Evolutionary conservation across 495 filamentous ascomycete species (phyloP).

Genomic region (Aspergillus saccharolyticus): DNA sequence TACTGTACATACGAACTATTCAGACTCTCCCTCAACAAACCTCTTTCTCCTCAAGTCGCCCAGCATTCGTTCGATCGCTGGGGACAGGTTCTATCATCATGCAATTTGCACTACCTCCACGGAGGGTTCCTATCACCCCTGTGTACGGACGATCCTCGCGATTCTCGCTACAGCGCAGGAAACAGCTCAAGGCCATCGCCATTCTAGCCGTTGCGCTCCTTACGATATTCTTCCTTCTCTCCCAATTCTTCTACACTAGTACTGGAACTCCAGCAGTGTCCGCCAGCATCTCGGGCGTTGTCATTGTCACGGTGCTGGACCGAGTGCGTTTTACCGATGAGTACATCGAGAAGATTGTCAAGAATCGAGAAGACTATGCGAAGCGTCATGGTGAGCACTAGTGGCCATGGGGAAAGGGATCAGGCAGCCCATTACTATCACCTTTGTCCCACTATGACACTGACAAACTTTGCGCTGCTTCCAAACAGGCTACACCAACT

Average conservation of each 20-base stretch:
- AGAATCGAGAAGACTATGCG: conserved; percentile 85
- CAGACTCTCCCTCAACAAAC: background rate
- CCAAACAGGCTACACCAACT: conserved; percentile 72
- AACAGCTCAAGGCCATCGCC: conserved; percentile 59
- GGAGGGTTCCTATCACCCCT: conserved; percentile 69
- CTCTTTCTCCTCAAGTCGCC: conserved; percentile 1
- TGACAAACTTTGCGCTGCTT: conserved; percentile 3
- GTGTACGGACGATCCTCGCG: conserved; percentile 55
- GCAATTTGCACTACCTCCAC: conserved; percentile 88
- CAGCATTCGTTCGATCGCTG: conserved; percentile 17
- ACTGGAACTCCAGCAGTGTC: conserved; percentile 39
- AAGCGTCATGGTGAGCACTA: conserved; percentile 83
- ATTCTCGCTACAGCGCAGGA: conserved; percentile 58
- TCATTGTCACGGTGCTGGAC: conserved; percentile 85
- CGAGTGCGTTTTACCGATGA: conserved; percentile 49
- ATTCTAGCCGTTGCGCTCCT: conserved; percentile 53
- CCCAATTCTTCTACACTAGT: conserved; percentile 41
- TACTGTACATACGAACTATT: background rate
- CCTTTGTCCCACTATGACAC: background rate
- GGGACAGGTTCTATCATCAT: conserved; percentile 41
- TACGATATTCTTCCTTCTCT: conserved; percentile 58
- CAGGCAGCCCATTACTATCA: background rate
- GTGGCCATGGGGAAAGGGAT: conserved; percentile 12
- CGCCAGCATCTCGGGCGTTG: conserved; percentile 70
- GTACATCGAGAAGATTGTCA: conserved; percentile 65